These are phyloP conservation scores for Sorghum bicolor DNA, from an alignment of 176 grass and related monocot genomes.

Conservation along the genomic window DNA sequence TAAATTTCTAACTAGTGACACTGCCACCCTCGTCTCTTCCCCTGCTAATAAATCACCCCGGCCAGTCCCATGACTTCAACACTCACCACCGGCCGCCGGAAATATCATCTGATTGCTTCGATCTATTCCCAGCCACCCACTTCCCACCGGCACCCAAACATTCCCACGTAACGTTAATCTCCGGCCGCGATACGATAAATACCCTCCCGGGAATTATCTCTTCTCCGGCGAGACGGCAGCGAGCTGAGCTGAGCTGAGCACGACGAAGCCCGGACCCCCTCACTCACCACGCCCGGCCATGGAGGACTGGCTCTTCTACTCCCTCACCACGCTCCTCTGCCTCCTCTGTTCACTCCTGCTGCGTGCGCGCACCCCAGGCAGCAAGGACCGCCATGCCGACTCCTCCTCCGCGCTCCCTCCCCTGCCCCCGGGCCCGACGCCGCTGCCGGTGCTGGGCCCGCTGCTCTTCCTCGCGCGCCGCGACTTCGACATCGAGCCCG, in stretches of 20 bases:
- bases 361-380: background rate
- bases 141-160: conserved; percentile 19
- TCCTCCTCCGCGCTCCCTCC: background rate
- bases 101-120: background rate
- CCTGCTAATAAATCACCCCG: background rate
- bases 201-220: background rate
- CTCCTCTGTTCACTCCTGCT: conserved; percentile 34
- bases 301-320: conserved; percentile 78
- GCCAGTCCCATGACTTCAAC: background rate
- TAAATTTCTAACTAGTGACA: no score
- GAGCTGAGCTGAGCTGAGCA: background rate
- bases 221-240: background rate
- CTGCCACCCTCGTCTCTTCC: no score
- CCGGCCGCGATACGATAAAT: conserved; percentile 29
- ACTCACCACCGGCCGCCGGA: conserved; percentile 1
- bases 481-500: conserved; percentile 32
- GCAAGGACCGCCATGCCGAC: background rate
- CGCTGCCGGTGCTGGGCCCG: conserved; percentile 28
- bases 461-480: conserved; percentile 37
- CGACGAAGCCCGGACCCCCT: background rate
- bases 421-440: conserved; percentile 34
- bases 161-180: background rate
- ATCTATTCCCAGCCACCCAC: conserved; percentile 16
- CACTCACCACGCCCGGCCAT: conserved; percentile 4
- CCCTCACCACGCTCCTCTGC: conserved; percentile 37